Conservation (phyloP, 2,329 filamentous ascomycete species). For the Monilinia fructicola region DNA sequence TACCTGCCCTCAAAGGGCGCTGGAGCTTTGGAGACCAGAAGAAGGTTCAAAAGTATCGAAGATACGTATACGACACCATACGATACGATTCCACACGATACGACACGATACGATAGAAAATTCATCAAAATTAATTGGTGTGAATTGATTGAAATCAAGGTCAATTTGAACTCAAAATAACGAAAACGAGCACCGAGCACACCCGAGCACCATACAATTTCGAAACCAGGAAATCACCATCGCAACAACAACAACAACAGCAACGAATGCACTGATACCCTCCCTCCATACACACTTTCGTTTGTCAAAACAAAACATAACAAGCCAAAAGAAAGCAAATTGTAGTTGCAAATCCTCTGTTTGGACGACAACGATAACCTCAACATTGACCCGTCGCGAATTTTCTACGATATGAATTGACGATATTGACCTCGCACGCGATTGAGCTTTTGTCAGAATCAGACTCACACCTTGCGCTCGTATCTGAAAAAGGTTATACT, state of each 20-base stretch:
- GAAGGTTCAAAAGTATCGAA: background rate
- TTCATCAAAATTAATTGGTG: background rate
- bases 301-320: background rate
- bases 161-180: background rate
- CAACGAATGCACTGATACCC: constrained; percentile 6
- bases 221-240: constrained; percentile 14
- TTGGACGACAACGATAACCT: constrained; percentile 1
- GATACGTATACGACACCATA: background rate
- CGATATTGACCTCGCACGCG: constrained; percentile 31
- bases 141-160: background rate
- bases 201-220: constrained; percentile 8
- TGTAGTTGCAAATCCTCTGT: background rate
- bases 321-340: background rate
- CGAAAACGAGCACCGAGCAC: constrained; percentile 8
- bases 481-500: constrained; percentile 5
- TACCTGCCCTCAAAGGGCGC: constrained; percentile 21
- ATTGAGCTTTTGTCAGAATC: constrained; percentile 27
- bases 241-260: constrained; percentile 3
- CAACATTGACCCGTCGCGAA: background rate
- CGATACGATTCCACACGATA: background rate
- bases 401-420: constrained; percentile 32
- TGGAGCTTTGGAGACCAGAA: constrained; percentile 11
- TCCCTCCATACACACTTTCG: background rate
- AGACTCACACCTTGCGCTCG: constrained; percentile 25
- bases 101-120: background rate